Evolutionary conservation across 805 yeast species (phyloP), one percentile per base, ranked within the genome.

Genomic region (Cyberlindnera amylophila): DNA sequence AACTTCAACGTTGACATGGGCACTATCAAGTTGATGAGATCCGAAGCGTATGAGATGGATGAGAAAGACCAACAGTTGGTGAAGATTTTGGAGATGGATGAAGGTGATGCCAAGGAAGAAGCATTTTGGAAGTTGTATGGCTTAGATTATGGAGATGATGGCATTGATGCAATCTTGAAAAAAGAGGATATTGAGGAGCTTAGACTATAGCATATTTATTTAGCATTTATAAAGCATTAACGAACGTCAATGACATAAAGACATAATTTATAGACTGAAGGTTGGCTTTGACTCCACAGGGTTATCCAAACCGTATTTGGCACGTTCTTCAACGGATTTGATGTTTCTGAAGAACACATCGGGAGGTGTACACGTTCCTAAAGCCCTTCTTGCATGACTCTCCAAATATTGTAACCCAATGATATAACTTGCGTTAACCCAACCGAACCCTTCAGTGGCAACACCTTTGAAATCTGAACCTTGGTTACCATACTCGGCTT

Each of bases 401-500:
- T 79, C 79, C 63, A 86, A 66, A 45, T 76, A 77, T 17, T 82
- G 72, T 47, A 88, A 66, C 0, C 96, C 96, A 47, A 84, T 61
- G 21, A 83, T 55, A 63, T 77, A 89, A 53, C 93, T 81, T 6
- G 98, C 84, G 66, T 91, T 91, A 39, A 91, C 96, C 99, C 99
- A 91, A 1, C 98, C 99, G 63, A 91, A 91, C 1, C 99, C 99
- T 65, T 93, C 97, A 7, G 85, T 82, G 0, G 96, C 95, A 32
- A 86, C 96, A 36, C 96, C 96, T 61, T 85, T 84, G 59, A 89
- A 86, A 47, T 83, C 95, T 1, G 86, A 73, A 9, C 99, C 99
- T 64, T 93, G 98, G 61, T 91, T 91, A 17, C 99, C 99, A 63
- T 91, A 91, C 61, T 91, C 97, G 0, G 97, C 98, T 49, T 83